Conservation (phyloP, 805 yeast species). For the Metschnikowia chrysomelidarum region DNA sequence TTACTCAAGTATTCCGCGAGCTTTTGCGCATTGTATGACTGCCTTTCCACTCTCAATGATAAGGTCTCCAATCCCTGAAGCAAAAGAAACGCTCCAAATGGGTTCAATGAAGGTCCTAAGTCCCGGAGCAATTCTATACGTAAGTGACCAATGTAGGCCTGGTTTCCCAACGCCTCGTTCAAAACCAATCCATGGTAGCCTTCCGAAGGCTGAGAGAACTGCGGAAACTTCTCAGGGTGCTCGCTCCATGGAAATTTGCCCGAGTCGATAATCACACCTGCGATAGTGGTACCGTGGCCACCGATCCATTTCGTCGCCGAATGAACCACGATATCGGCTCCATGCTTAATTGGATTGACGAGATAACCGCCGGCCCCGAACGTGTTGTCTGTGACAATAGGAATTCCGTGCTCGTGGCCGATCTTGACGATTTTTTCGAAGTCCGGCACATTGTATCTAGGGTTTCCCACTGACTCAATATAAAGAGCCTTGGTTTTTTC, state of each 20-base stretch:
- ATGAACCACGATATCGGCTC: slow-evolving; percentile 90
- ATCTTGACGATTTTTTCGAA: slow-evolving; percentile 70
- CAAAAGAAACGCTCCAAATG: slow-evolving; percentile 83
- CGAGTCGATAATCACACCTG: slow-evolving; percentile 85
- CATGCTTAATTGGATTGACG: slow-evolving; percentile 79
- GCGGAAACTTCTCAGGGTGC: slow-evolving; percentile 86
- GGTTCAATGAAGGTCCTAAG: slow-evolving; percentile 85
- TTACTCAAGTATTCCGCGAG: slow-evolving; percentile 75
- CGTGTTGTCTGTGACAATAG: slow-evolving; percentile 92
- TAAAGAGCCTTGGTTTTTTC: slow-evolving; percentile 86
- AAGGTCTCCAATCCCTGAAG: slow-evolving; percentile 93
- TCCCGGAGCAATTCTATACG: slow-evolving; percentile 88
- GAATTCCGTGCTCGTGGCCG: slow-evolving; percentile 85
- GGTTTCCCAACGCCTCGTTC: slow-evolving; percentile 76
- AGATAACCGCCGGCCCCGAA: slow-evolving; percentile 96
- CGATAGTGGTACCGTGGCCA: slow-evolving; percentile 95
- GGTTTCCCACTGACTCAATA: slow-evolving; percentile 90
- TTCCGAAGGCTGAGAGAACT: slow-evolving; percentile 84
- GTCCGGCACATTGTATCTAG: slow-evolving; percentile 89
- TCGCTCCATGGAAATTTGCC: slow-evolving; percentile 92
- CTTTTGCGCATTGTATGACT: slow-evolving; percentile 74
- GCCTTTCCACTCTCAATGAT: slow-evolving; percentile 92
- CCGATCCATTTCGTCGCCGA: slow-evolving; percentile 98
- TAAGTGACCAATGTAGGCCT: slow-evolving; percentile 75
- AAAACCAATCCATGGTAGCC: slow-evolving; percentile 89